phyloP scores from a whole-genome alignment of 345 rosid species.

The Corchorus capsularis region DNA sequence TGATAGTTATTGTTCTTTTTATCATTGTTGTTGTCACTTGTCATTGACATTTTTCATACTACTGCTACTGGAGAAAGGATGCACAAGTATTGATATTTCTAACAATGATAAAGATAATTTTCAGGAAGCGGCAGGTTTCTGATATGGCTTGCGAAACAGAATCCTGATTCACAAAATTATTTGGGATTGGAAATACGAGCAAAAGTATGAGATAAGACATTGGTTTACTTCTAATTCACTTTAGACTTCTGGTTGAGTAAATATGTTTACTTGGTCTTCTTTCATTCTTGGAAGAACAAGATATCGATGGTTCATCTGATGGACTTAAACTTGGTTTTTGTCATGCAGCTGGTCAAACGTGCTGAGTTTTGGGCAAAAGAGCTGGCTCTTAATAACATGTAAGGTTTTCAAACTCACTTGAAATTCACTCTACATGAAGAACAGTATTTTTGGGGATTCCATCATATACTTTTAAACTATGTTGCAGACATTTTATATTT shows the following conservation, averaged over 20 bases:
- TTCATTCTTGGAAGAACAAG: not conserved
- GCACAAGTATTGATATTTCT: slow-evolving; percentile 16
- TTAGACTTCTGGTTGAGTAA: slow-evolving; percentile 32
- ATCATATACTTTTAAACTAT: slow-evolving; percentile 25
- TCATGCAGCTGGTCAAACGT: slow-evolving; percentile 74
- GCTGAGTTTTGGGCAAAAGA: slow-evolving; percentile 83
- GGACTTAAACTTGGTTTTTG: not conserved
- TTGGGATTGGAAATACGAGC: slow-evolving; percentile 88
- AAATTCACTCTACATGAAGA: not conserved
- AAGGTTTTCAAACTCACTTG: slow-evolving; percentile 25
- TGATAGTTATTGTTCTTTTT: not conserved
- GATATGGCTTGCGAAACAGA: slow-evolving; percentile 77
- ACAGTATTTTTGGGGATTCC: slow-evolving; percentile 18
- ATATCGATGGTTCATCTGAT: slow-evolving; percentile 23
- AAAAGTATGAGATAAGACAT: slow-evolving; percentile 61
- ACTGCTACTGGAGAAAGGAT: slow-evolving; percentile 7
- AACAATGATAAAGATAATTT: slow-evolving; percentile 14
- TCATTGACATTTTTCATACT: not conserved
- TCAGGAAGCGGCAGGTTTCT: slow-evolving; percentile 97
- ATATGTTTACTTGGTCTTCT: slow-evolving; percentile 12
- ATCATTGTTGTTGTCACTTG: not conserved
- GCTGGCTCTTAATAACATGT: slow-evolving; percentile 74
- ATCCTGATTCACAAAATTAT: slow-evolving; percentile 58
- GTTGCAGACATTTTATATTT: slow-evolving; percentile 75
- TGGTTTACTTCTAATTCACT: slow-evolving; percentile 33